phyloP scores from a whole-genome alignment of 2,329 filamentous ascomycete species.

The Fusarium clavum region DNA sequence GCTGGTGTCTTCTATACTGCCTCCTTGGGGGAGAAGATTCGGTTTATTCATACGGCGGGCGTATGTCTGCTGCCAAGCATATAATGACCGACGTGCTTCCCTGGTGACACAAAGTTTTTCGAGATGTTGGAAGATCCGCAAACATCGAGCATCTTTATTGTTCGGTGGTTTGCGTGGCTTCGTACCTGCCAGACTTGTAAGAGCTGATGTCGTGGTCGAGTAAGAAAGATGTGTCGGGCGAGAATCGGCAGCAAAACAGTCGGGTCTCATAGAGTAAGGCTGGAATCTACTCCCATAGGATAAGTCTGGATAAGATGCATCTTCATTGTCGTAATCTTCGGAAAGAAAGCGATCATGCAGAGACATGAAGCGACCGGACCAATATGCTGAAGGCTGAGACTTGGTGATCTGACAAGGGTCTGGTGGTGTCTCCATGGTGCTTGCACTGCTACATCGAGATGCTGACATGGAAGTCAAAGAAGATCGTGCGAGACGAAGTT shows the following conservation, averaged over 20 bases:
- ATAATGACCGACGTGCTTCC: slow-evolving; percentile 61
- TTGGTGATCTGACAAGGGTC: slow-evolving; percentile 52
- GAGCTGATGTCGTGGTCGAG: slow-evolving; percentile 50
- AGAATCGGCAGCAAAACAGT: slow-evolving; percentile 28
- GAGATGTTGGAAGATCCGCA: slow-evolving; percentile 60
- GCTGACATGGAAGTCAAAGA: slow-evolving; percentile 29
- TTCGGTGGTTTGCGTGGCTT: slow-evolving; percentile 14
- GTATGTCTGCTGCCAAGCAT: slow-evolving; percentile 62
- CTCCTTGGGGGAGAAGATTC: slow-evolving; percentile 55
- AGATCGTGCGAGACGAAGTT: slow-evolving; percentile 32
- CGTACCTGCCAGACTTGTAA: slow-evolving; percentile 42
- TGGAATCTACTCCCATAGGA: neutral
- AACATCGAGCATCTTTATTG: slow-evolving; percentile 56
- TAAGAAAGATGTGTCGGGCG: slow-evolving; percentile 48
- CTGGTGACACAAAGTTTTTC: slow-evolving; percentile 59
- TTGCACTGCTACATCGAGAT: slow-evolving; percentile 32
- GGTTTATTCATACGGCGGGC: slow-evolving; percentile 56
- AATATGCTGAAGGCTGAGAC: slow-evolving; percentile 65
- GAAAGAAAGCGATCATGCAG: slow-evolving; percentile 61
- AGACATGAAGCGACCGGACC: slow-evolving; percentile 70
- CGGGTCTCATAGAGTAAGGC: slow-evolving; percentile 25
- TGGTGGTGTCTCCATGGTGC: slow-evolving; percentile 30
- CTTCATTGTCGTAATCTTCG: slow-evolving; percentile 44
- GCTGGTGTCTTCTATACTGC: slow-evolving; percentile 48
- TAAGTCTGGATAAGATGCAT: neutral